Evolutionary conservation across 768 basidiomycete species (phyloP), one percentile per base, ranked within the genome.

Genomic region (Pleurotus salmoneostramineus): DNA sequence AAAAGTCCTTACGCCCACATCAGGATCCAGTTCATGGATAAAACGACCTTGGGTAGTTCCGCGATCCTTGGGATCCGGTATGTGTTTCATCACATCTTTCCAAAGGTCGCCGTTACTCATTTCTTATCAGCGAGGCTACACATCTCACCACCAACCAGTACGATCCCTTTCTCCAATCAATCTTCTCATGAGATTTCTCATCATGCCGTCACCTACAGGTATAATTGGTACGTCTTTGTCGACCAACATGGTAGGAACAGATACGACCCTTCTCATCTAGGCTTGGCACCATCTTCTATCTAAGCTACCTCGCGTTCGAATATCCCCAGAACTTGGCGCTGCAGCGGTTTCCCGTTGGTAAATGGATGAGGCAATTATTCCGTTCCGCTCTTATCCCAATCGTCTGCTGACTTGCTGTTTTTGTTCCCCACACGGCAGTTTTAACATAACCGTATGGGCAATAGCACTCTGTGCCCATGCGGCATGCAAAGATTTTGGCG

Each of bases 1-100:
- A 31, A 34, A 40, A 6, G 45, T 8, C 32, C 54, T 27, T 12
- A 47, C 12, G 14, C 6, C 17, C n/a, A 3, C 21, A 57, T 61
- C 58, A 84, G 88, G 80, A 78, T 90, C n/a, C 87, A 89, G 65
- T 89, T 84, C 59, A 89, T 89, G 84, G 88, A 89, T 61, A 89
- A 89, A 70, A 85, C 83, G 0, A 90, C 88, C 0, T 72, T 89
- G 3, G 87, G 86, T 1, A 82, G 77, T 58, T 65, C 86, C 0
- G 82, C 88, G 1, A 88, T 90, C 60, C 76, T 91, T 45, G 89
- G 89, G 1, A 89, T 90, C 63, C 71, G 73, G 89, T 27, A 27
- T 86, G 36, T 60, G 79, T 60, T 44, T 21, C 56, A 15, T 15
- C 33, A 8, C 21, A 27, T 27, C 21, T n/a, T n/a, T 11, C 4